Percentiles rank a stretch among this genome's conserved stretches.
phyloP scores from a whole-genome alignment of 352 stramenopile species.

The Aphanomyces astaci region DNA sequence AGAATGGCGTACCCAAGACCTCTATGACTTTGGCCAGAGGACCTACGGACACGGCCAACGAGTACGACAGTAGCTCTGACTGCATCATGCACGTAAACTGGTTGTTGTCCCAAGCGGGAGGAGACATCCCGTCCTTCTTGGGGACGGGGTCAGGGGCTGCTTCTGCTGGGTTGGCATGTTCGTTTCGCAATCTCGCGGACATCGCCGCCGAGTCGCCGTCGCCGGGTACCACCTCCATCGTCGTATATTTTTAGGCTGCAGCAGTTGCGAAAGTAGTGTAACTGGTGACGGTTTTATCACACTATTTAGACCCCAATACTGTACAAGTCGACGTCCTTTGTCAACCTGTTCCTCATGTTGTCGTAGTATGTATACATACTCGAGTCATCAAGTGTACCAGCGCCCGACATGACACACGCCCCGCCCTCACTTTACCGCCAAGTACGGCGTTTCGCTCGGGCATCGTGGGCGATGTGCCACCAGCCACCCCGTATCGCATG shows the following conservation, averaged over 20 bases:
- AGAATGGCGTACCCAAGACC: conserved; percentile 42
- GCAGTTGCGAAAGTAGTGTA: not conserved
- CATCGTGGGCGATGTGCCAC: too few relatives aligned
- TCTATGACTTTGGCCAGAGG: conserved; percentile 58
- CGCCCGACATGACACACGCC: too few relatives aligned
- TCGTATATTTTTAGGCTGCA: not conserved
- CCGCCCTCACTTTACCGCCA: too few relatives aligned
- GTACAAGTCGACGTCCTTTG: too few relatives aligned
- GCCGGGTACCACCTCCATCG: not conserved
- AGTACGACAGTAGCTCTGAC: conserved; percentile 62
- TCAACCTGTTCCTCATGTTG: too few relatives aligned
- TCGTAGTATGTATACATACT: too few relatives aligned
- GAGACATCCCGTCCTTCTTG: not conserved
- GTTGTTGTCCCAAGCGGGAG: conserved; percentile 11
- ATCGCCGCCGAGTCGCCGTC: not conserved
- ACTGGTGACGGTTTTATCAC: not conserved
- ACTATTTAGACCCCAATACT: too few relatives aligned
- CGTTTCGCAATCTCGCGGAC: not conserved
- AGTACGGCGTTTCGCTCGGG: too few relatives aligned
- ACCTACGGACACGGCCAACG: conserved; percentile 67
- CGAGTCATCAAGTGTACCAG: too few relatives aligned
- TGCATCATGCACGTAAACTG: conserved; percentile 55
- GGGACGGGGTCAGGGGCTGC: not conserved
- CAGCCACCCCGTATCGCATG: too few relatives aligned
- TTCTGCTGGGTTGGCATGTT: not conserved